These are phyloP conservation scores for Alternaria sp. DNA, from an alignment of 2,329 filamentous ascomycete species.

Conservation along the genomic window DNA sequence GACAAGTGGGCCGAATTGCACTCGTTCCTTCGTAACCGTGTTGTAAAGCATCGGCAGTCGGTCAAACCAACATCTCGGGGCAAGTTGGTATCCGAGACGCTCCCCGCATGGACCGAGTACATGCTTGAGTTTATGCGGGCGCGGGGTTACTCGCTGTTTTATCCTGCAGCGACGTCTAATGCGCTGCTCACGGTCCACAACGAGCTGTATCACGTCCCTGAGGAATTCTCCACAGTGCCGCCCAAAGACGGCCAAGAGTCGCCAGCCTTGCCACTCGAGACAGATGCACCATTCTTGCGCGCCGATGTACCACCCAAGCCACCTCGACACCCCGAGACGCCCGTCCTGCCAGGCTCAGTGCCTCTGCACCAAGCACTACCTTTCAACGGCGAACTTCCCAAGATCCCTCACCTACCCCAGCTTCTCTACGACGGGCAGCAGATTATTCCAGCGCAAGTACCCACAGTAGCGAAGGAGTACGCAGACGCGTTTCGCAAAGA, in stretches of 20 bases:
- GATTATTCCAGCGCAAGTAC: constrained; percentile 55
- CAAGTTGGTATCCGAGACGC: constrained; percentile 67
- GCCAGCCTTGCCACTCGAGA: constrained; percentile 18
- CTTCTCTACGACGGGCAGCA: constrained; percentile 70
- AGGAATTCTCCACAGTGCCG: constrained; percentile 62
- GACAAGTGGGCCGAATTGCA: constrained; percentile 89
- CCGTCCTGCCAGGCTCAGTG: constrained; percentile 61
- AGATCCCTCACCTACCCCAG: constrained; percentile 63
- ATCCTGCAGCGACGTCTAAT: constrained; percentile 67
- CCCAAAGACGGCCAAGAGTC: constrained; percentile 10
- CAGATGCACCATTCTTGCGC: constrained; percentile 50
- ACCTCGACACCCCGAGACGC: constrained; percentile 45
- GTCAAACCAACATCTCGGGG: constrained; percentile 34
- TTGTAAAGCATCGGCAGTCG: constrained; percentile 52
- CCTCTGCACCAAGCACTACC: constrained; percentile 59
- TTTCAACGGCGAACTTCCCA: constrained; percentile 58
- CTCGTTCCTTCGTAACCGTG: constrained; percentile 73
- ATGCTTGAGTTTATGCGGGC: constrained; percentile 77
- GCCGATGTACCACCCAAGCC: constrained; percentile 48
- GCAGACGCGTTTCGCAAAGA: constrained; percentile 66
- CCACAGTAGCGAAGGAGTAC: constrained; percentile 61
- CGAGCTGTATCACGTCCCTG: constrained; percentile 76
- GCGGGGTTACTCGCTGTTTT: constrained; percentile 80
- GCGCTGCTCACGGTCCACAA: constrained; percentile 77
- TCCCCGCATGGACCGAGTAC: constrained; percentile 81